Base-by-base conservation (phyloP, 2,329 filamentous ascomycete genomes). In the Claviceps humidiphila region DNA sequence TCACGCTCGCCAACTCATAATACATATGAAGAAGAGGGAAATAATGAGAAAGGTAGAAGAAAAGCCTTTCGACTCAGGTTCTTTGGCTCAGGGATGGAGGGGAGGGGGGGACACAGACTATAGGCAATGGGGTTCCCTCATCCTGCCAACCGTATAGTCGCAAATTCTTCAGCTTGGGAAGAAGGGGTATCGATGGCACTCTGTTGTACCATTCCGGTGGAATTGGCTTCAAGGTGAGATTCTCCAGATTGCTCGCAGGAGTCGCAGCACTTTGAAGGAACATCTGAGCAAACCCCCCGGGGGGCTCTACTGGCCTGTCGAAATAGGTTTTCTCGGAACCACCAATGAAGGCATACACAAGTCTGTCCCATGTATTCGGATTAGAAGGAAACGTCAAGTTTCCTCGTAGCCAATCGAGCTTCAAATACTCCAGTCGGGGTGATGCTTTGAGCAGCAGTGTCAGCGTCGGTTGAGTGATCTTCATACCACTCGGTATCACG, bases 81-180 rank as follows among this genome's bases (percentile, higher is more conserved):
- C 6, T 26, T 26, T 26, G 24, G 5, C 1, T 26, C 24, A 2
- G 24, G 5, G 24, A 6, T 4, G 7, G n/a, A 7, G 13, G 13
- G 44, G 16, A 24, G 43, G 5, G 16, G 13, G 22, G 22, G 22
- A 22, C 5, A 55, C 50, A 41, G 44, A 55, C 52, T 8, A 58
- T 56, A 2, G 42, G 45, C 38, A 42, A 34, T 22, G 41, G 11
- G 37, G 17, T 3, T 13, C 54, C 49, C 54, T 20, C 48, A 54
- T 51, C 46, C 60, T 49, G 45, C 59, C 60, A 2, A 26, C 24
- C 24, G 24, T 26, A 2, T 24, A 67, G 51, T 20, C 61, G 58
- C 16, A 68, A 49, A 44, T 59, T 56, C 54, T 61, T 63, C 30
- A 68, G 52, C 4, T 58, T 58, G 2, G 64, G 61, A 52, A 68